These are phyloP conservation scores for Arabidopsis arenosa DNA, from an alignment of 345 rosid genomes.

Conservation along the genomic window DNA sequence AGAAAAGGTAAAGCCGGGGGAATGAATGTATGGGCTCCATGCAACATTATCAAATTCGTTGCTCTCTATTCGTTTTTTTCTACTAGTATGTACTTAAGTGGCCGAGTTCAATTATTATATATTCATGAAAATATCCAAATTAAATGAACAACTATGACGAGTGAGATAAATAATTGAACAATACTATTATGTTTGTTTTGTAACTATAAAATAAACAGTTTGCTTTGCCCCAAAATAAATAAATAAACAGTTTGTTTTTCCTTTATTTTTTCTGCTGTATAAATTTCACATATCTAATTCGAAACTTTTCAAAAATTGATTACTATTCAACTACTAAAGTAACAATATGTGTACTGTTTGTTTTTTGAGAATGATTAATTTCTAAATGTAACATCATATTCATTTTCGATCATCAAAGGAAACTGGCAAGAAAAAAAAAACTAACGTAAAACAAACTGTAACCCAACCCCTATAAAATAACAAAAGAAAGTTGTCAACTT, in stretches of 20 bases:
- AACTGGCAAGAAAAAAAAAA: too few species aligned
- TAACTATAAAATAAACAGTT: neutral
- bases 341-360: neutral
- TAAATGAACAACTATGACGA: slow-evolving; percentile 13
- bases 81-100: neutral
- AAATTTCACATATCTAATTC: neutral
- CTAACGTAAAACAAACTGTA: too few species aligned
- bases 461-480: too few species aligned
- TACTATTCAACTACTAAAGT: neutral
- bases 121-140: slow-evolving; percentile 23
- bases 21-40: slow-evolving; percentile 46
- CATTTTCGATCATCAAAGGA: too few species aligned
- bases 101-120: slow-evolving; percentile 26
- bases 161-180: slow-evolving; percentile 22
- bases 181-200: neutral
- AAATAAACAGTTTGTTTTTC: neutral
- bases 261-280: neutral
- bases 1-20: slow-evolving; percentile 32
- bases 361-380: neutral
- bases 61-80: neutral
- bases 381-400: neutral
- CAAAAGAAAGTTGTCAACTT: too few species aligned
- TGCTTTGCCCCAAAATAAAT: neutral
- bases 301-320: neutral
- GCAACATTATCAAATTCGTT: slow-evolving; percentile 33